A percentile compares a stretch with the other conserved stretches of the same genome.
phyloP scores from a whole-genome alignment of 2,329 filamentous ascomycete species.

The Monosporascus sp. region DNA sequence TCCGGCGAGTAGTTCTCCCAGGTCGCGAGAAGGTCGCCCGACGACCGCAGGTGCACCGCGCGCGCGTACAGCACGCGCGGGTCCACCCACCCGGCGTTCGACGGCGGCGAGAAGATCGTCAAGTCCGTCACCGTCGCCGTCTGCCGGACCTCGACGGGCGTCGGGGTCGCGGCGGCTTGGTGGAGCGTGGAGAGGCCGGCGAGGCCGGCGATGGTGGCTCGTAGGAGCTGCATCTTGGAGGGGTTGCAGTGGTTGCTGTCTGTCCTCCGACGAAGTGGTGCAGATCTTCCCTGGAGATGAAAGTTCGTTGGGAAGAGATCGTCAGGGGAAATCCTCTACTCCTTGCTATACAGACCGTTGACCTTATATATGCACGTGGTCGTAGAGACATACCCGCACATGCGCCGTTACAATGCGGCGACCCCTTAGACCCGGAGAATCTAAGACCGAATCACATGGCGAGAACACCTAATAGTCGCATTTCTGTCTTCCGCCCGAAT shows the following conservation, averaged over 20 bases:
- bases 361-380: background rate
- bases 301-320: background rate
- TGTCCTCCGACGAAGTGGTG: background rate
- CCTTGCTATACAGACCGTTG: background rate
- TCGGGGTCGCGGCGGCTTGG: background rate
- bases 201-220: background rate
- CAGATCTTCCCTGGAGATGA: background rate
- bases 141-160: background rate
- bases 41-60: conserved; percentile 32
- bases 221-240: background rate
- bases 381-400: background rate
- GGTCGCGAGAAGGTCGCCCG: conserved; percentile 40
- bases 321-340: background rate
- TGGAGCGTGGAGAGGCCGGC: background rate
- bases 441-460: background rate
- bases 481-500: too few species aligned
- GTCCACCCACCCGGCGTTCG: conserved; percentile 31
- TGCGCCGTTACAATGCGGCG: background rate
- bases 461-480: too few species aligned
- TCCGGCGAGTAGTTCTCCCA: conserved; percentile 52
- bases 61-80: conserved; percentile 39
- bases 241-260: background rate
- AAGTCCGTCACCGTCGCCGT: background rate
- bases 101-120: conserved; percentile 33
- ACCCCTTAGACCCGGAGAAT: background rate